Percentiles rank a stretch among this genome's conserved stretches.
These are phyloP conservation scores for Cryptococcus sp. DNA, from an alignment of 1,284 basidiomycete species.

Conservation along the genomic window DNA sequence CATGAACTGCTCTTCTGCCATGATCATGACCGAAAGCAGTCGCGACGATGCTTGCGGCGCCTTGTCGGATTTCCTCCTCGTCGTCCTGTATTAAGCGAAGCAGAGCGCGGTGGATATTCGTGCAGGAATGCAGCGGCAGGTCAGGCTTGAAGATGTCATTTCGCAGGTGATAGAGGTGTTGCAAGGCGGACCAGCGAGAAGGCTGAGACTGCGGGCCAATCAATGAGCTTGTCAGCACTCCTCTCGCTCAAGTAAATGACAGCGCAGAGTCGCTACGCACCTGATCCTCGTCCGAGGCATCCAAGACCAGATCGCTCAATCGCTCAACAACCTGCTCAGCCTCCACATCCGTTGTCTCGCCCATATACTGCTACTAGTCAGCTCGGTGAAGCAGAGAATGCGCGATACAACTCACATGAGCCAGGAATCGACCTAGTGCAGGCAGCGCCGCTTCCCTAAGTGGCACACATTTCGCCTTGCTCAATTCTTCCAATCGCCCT, in stretches of 20 bases:
- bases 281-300: conserved; percentile 22
- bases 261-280: conserved; percentile 6
- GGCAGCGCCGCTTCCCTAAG: conserved; percentile 42
- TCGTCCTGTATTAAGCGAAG: conserved; percentile 45
- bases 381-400: too few relatives aligned
- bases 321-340: not conserved
- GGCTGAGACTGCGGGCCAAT: conserved; percentile 32
- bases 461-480: conserved; percentile 29
- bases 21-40: conserved; percentile 15
- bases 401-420: conserved; percentile 11
- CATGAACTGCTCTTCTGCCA: conserved; percentile 21
- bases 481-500: not conserved
- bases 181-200: conserved; percentile 27
- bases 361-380: not conserved
- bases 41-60: conserved; percentile 29
- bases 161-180: conserved; percentile 22
- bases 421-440: conserved; percentile 27
- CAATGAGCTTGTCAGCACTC: not conserved
- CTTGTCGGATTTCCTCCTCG: conserved; percentile 42
- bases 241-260: too few relatives aligned
- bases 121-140: not conserved
- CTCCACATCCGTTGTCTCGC: not conserved
- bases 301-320: not conserved
- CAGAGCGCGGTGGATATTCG: conserved; percentile 25
- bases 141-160: conserved; percentile 13